These are phyloP conservation scores for Colletotrichum viniferum DNA, from an alignment of 2,329 filamentous ascomycete species.

Conservation along the genomic window DNA sequence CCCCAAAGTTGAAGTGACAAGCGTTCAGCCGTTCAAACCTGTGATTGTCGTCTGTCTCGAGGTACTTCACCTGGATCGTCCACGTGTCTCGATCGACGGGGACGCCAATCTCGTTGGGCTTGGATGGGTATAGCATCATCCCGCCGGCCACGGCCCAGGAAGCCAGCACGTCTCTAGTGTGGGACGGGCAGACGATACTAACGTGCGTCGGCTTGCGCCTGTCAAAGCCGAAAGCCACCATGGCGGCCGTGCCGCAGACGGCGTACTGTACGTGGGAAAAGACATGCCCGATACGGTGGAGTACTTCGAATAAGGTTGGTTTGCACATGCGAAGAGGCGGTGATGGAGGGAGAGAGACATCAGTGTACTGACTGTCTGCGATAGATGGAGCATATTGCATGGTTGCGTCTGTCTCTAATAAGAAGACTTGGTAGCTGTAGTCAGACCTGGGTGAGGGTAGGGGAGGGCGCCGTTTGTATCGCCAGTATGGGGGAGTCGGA, in stretches of 20 bases:
- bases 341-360: background rate
- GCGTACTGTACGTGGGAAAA: constrained; percentile 51
- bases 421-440: background rate
- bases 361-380: background rate
- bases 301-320: constrained; percentile 38
- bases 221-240: constrained; percentile 47
- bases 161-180: constrained; percentile 38
- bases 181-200: constrained; percentile 44
- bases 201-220: constrained; percentile 34
- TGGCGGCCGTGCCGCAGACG: constrained; percentile 48
- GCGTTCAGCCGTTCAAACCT: constrained; percentile 34
- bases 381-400: background rate
- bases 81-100: constrained; percentile 39
- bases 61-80: constrained; percentile 41
- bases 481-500: background rate
- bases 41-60: constrained; percentile 20
- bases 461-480: background rate
- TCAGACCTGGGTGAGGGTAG: background rate
- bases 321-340: constrained; percentile 25
- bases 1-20: constrained; percentile 19
- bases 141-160: constrained; percentile 44
- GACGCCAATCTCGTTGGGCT: constrained; percentile 46
- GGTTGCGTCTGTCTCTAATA: background rate
- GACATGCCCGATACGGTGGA: constrained; percentile 38
- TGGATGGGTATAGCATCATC: constrained; percentile 30